Conservation (phyloP, 305 asterid genomes). For the Vinca major region DNA sequence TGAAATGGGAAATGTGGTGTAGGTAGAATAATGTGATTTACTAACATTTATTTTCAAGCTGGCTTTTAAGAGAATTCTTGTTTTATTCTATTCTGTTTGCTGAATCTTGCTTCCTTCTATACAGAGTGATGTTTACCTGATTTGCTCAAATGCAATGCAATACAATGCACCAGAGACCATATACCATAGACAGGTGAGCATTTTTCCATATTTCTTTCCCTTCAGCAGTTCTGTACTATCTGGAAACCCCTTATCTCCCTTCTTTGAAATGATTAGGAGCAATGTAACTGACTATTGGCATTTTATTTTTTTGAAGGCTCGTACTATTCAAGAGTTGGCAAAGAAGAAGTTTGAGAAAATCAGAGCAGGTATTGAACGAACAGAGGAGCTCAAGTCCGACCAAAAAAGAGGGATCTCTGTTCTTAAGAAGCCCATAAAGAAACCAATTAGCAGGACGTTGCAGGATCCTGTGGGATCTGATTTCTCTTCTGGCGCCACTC, state of each 20-base stretch:
- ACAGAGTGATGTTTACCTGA: conserved; percentile 79
- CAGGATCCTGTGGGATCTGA: conserved; percentile 78
- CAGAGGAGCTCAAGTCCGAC: conserved; percentile 58
- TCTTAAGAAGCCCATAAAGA: conserved; percentile 50
- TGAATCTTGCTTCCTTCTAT: conserved; percentile 14
- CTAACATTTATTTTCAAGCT: not conserved
- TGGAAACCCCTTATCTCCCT: not conserved
- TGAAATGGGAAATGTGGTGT: not conserved
- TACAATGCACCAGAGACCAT: conserved; percentile 86
- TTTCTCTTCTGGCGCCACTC: conserved; percentile 86
- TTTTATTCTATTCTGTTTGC: not conserved
- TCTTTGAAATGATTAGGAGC: conserved; percentile 2
- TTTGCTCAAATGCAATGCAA: conserved; percentile 92
- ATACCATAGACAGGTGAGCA: conserved; percentile 74
- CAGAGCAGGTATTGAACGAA: conserved; percentile 33
- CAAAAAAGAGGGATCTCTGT: conserved; percentile 40
- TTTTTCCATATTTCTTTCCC: conserved; percentile 8
- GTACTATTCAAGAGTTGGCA: conserved; percentile 80
- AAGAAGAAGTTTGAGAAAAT: conserved; percentile 62
- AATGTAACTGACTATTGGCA: conserved; percentile 11
- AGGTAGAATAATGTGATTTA: not conserved
- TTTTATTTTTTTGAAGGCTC: conserved; percentile 51
- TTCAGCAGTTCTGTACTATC: conserved; percentile 6
- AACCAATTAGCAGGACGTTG: conserved; percentile 35
- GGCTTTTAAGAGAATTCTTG: not conserved